Evolutionary conservation across 371 early-diverging fungal genomes (phyloP).

Genomic region (Catenaria anguillulae): DNA sequence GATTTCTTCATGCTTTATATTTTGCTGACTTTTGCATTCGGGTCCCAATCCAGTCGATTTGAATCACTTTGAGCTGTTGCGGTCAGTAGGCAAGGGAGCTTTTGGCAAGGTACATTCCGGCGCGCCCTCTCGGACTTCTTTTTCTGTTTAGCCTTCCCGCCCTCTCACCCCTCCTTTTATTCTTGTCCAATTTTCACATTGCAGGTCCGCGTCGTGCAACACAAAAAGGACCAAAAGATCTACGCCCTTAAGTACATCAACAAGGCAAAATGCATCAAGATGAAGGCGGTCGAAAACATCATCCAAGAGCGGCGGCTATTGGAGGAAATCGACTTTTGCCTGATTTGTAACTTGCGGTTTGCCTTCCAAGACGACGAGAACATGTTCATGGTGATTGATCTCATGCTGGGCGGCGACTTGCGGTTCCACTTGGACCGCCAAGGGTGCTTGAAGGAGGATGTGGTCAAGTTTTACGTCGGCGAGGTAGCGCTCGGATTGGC

Average conservation of each 20-base stretch:
- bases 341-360: conserved; percentile 45
- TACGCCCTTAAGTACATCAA: conserved; percentile 73
- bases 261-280: conserved; percentile 51
- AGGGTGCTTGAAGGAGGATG: conserved; percentile 46
- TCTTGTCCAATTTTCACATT: too few relatives aligned
- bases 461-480: conserved; percentile 64
- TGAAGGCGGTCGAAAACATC: conserved; percentile 51
- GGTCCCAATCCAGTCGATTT: conserved; percentile 29
- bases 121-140: too few relatives aligned
- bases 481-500: conserved; percentile 50
- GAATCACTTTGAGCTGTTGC: conserved; percentile 47
- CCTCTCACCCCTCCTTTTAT: too few relatives aligned
- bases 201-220: conserved; percentile 73
- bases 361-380: conserved; percentile 51
- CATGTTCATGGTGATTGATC: conserved; percentile 58
- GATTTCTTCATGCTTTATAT: too few relatives aligned
- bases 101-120: conserved; percentile 69
- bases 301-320: conserved; percentile 51
- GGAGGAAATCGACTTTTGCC: conserved; percentile 41
- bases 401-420: conserved; percentile 78
- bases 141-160: too few relatives aligned
- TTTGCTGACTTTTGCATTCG: background rate
- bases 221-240: conserved; percentile 46
- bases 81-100: conserved; percentile 55
- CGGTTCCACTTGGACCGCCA: conserved; percentile 55